These are phyloP conservation scores for Phytophthora multivora DNA, from an alignment of 352 stramenopile genomes.

Conservation along the genomic window DNA sequence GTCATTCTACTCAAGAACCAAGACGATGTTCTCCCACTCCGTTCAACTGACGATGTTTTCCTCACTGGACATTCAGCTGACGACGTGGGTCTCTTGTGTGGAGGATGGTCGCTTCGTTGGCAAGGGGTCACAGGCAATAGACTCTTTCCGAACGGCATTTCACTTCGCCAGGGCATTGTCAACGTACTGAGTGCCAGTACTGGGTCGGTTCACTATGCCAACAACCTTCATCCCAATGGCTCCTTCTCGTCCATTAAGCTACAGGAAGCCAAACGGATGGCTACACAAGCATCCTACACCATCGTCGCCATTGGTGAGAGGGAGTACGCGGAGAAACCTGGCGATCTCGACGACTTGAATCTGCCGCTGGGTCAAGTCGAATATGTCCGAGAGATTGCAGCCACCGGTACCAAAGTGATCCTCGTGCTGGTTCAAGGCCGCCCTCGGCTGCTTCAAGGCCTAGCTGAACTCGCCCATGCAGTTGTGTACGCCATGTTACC, in stretches of 20 bases:
- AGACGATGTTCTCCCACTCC: constrained; percentile 54
- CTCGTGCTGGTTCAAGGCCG: constrained; percentile 81
- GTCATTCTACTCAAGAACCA: constrained; percentile 90
- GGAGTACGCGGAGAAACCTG: constrained; percentile 86
- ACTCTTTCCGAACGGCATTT: constrained; percentile 68
- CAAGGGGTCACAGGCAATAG: constrained; percentile 77
- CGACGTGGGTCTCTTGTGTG: constrained; percentile 73
- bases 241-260: constrained; percentile 56
- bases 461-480: constrained; percentile 63
- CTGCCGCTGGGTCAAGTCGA: constrained; percentile 75
- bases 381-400: constrained; percentile 76
- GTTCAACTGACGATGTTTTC: constrained; percentile 44
- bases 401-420: constrained; percentile 80
- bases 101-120: constrained; percentile 89
- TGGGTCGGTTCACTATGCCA: constrained; percentile 48
- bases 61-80: constrained; percentile 73
- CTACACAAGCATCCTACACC: constrained; percentile 41
- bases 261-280: constrained; percentile 31
- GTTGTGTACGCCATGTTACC: constrained; percentile 84
- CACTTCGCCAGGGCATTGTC: constrained; percentile 59
- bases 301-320: constrained; percentile 82
- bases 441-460: constrained; percentile 69
- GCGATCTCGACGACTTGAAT: constrained; percentile 84
- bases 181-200: constrained; percentile 28
- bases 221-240: constrained; percentile 60